Evolutionary conservation across 805 yeast species (phyloP), one percentile per base, ranked within the genome.

Genomic region (Yamadazyma paraphyllophila): DNA sequence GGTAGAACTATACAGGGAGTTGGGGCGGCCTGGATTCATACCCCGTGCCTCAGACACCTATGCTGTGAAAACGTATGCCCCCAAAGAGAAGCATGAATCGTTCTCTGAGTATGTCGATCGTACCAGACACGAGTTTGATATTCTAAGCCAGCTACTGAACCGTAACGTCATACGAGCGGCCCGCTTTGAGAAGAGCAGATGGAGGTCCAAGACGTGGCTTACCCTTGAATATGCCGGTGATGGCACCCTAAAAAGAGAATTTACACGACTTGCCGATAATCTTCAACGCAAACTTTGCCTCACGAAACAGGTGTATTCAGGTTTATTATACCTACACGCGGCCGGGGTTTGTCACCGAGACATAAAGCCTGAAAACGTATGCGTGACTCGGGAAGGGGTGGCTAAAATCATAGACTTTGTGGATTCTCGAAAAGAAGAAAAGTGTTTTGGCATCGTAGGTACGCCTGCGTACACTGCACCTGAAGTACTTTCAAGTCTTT

Each of bases 41-140:
- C 13, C 31, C 13, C 31, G 31, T 11, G 13, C 31, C 31, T 29
- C 7, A 2, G 20, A 15, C 3, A 39, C 29, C 36, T 66, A 60
- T 45, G 85, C 81, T 0, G 64, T 80, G 2, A 81, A 81, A 55
- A 61, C 62, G 1, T 78, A 75, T 57, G 64, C 62, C 29, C 47
- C 60, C 2, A 63, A 57, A 41, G 82, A 77, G 44, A 44, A 47
- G 5, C 53, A 65, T 45, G 80, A 77, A 51, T 47, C 68, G 2
- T 62, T 60, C 30, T 34, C 49, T n/a, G 80, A 74, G 41, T 76
- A 72, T 50, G 52, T 56, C 10, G 51, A 43, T 1, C 52, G 78
- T n/a, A 68, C 71, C 0, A 46, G 56, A 7, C 63, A 60, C 42
- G 82, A 78, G 50, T 70, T 59, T 41, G 33, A 46, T 1, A 46